phyloP scores from a whole-genome alignment of 805 yeast species.

The Kuraishia borneana region DNA sequence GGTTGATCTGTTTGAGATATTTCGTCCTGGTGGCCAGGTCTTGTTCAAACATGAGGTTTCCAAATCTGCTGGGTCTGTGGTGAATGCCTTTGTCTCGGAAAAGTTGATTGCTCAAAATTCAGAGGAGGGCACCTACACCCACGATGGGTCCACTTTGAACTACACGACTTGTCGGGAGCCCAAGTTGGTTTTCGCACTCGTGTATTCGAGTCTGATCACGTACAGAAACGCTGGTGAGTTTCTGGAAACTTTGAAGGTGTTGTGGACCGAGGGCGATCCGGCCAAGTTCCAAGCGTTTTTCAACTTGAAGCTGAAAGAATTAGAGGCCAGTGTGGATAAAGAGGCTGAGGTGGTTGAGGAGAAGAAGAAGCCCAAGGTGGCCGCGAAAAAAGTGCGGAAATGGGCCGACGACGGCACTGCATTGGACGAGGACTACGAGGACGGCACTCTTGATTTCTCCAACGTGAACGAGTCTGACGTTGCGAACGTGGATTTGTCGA shows the following conservation, averaged over 20 bases:
- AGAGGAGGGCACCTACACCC: constrained; percentile 18
- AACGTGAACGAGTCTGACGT: constrained; percentile 5
- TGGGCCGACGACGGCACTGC: constrained; percentile 58
- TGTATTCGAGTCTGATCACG: constrained; percentile 25
- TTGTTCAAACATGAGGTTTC: constrained; percentile 32
- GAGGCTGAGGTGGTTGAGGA: constrained; percentile 3
- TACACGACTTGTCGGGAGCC: constrained; percentile 29
- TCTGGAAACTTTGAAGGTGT: constrained; percentile 11
- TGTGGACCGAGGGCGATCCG: constrained; percentile 13
- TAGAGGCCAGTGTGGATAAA: constrained; percentile 4
- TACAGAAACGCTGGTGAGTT: constrained; percentile 18
- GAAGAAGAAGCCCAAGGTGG: constrained; percentile 7
- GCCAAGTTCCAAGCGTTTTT: constrained; percentile 27
- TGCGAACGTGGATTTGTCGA: constrained; percentile 8
- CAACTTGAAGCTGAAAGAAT: constrained; percentile 20
- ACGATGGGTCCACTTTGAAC: constrained; percentile 33
- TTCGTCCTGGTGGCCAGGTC: constrained; percentile 42
- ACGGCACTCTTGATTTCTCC: constrained; percentile 47
- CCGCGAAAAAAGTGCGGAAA: constrained; percentile 36
- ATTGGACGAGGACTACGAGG: constrained; percentile 30
- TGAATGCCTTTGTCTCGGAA: constrained; percentile 37
- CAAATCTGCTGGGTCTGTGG: constrained; percentile 22
- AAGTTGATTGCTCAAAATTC: constrained; percentile 31
- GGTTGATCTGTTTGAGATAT: constrained; percentile 39
- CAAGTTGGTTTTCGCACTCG: constrained; percentile 22